Conservation (phyloP, 2,329 filamentous ascomycete genomes). For the Talaromyces sp. region DNA sequence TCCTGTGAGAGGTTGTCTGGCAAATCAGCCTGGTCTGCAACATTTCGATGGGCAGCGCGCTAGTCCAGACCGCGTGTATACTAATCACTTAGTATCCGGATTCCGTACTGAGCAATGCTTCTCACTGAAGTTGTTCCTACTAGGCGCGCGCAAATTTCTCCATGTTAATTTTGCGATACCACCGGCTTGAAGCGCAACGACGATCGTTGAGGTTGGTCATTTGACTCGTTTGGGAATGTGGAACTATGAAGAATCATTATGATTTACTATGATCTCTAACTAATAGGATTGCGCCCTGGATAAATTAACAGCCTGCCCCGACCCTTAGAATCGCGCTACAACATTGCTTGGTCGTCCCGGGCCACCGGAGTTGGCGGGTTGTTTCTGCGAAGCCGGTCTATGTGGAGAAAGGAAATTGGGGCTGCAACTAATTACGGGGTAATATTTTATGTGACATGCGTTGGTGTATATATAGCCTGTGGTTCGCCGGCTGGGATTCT, state of each 20-base stretch:
- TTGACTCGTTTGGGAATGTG: not conserved
- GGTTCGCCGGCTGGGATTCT: not conserved
- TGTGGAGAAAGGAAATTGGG: not conserved
- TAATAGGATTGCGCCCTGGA: not conserved
- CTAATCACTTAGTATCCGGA: too few species aligned
- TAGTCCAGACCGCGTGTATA: too few species aligned
- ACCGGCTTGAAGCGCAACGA: not conserved
- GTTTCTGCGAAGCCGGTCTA: not conserved
- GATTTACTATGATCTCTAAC: not conserved
- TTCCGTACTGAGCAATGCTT: not conserved
- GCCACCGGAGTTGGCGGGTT: not conserved
- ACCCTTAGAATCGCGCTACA: not conserved
- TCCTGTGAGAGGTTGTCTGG: too few species aligned
- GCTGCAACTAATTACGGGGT: not conserved
- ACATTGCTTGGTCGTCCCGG: not conserved
- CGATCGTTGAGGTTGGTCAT: not conserved
- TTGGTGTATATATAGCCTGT: not conserved
- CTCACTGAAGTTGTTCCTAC: not conserved
- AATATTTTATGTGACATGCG: not conserved
- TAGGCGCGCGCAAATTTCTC: not conserved
- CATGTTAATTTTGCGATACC: not conserved
- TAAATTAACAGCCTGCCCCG: not conserved
- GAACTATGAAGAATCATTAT: not conserved
- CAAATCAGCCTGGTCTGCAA: too few species aligned
- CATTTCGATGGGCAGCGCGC: too few species aligned